Evolutionary conservation across 176 grass and related monocot species (phyloP), one percentile per base, ranked within the genome.

Genomic region (Oryza punctata): DNA sequence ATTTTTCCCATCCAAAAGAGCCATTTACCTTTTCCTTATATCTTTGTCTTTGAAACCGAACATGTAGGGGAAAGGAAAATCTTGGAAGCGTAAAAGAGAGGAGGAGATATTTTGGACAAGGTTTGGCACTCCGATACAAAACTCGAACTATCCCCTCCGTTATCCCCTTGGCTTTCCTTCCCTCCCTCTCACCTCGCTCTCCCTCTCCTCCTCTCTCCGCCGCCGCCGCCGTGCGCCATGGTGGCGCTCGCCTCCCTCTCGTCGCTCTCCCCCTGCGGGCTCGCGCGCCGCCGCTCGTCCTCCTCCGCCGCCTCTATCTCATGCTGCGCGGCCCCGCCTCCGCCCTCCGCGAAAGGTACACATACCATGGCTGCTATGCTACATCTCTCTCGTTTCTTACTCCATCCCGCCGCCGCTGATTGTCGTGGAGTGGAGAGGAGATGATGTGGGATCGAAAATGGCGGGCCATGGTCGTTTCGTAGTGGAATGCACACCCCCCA

Each of bases 241-340:
- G 88, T 73, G 54, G 84, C 88, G 35, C 83, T 90, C 67, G 84
- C 84, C 73, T 86, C 79, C 47, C 73, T 90, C 73, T 78, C 88
- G 37, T 86, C 73, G 28, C 73, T 86, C 9, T 82, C 67, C 46
- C 84, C 84, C 35, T 90, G 88, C 68, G 88, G 88, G 10, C 11
- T 82, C 45, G 73, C 79, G 67, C 88, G 79, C n/a, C 79, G 73
- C 46, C 79, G 35, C 6, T 28, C 77, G 1, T 10, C 87, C 47
- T 25, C 59, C 21, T 63, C 65, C 64, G 41, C 52, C 0, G 18
- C 74, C 61, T 78, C 83, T 44, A 82, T 86, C 79, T 78, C 79
- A 72, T 90, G 88, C 88, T 86, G 88, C 67, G 60, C 79, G 73
- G 83, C 61, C 35, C 43, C 73, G 32, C 65, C 83, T 37, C 70